Conservation (phyloP, 345 rosid genomes). For the Populus euphratica region DNA sequence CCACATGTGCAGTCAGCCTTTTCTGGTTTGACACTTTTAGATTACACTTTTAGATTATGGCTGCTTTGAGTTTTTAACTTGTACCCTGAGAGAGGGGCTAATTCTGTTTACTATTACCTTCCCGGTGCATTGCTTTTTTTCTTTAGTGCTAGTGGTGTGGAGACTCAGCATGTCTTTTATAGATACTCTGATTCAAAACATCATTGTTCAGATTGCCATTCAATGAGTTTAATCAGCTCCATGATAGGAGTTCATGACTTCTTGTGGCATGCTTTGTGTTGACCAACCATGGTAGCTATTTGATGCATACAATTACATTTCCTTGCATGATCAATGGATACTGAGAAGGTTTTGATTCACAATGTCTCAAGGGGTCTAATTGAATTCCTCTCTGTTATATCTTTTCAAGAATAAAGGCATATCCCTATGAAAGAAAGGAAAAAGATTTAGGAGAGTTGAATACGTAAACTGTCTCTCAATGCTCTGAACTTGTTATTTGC, state of each 20-base stretch:
- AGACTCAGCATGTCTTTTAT: not conserved
- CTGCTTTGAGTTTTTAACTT: not conserved
- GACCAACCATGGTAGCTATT: not conserved
- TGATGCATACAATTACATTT: not conserved
- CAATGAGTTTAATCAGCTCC: not conserved
- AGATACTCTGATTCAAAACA: not conserved
- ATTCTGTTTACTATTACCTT: not conserved
- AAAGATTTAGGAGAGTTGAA: not conserved
- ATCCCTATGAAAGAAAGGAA: not conserved
- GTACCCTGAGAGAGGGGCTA: not conserved
- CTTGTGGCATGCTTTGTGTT: not conserved
- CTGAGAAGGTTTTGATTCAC: not conserved
- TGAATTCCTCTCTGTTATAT: not conserved
- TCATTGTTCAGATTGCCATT: not conserved
- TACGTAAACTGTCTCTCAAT: not conserved
- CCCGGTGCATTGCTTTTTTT: not conserved
- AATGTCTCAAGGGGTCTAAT: no score
- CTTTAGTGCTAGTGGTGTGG: not conserved
- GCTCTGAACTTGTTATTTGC: not conserved
- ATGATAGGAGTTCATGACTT: not conserved
- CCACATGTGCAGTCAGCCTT: not conserved
- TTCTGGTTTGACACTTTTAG: not conserved
- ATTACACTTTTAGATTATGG: not conserved
- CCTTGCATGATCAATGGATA: not conserved
- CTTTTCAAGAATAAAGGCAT: not conserved